Percentiles rank a stretch among this genome's conserved stretches.
These are phyloP conservation scores for Talaromyces piceae DNA, from an alignment of 2,329 filamentous ascomycete genomes.

Conservation along the genomic window DNA sequence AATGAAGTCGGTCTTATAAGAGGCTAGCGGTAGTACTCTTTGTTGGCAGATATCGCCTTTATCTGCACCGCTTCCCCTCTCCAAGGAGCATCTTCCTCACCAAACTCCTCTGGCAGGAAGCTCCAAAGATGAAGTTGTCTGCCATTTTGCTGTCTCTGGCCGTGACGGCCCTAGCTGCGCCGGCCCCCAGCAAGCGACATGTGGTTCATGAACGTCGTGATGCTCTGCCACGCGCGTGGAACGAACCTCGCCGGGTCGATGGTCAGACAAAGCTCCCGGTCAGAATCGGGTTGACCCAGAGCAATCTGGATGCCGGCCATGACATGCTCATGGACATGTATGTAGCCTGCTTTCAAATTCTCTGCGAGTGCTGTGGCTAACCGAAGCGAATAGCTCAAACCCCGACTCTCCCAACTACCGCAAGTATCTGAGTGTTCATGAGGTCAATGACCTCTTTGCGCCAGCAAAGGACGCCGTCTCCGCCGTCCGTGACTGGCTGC, in stretches of 20 bases:
- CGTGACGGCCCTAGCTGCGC: conserved; percentile 16
- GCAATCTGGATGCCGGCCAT: conserved; percentile 21
- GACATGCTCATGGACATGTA: conserved; percentile 28
- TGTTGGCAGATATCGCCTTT: neutral
- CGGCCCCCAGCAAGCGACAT: conserved; percentile 16
- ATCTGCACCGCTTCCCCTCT: no score
- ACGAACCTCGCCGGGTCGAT: conserved; percentile 18
- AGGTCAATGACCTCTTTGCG: conserved; percentile 30
- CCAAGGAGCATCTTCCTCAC: neutral
- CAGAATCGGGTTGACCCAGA: conserved; percentile 15
- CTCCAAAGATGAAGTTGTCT: conserved; percentile 18
- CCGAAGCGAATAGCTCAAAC: conserved; percentile 22
- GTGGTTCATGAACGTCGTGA: conserved; percentile 27
- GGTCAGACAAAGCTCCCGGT: conserved; percentile 17
- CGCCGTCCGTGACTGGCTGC: conserved; percentile 23
- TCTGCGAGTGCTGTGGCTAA: neutral
- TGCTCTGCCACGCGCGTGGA: conserved; percentile 21
- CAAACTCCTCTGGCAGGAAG: neutral
- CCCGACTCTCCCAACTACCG: conserved; percentile 31
- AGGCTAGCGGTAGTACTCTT: neutral
- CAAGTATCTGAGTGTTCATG: conserved; percentile 23
- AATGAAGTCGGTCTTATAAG: neutral
- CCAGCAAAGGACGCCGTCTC: conserved; percentile 23
- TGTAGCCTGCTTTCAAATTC: neutral
- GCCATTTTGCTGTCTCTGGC: conserved; percentile 17